phyloP scores from a whole-genome alignment of 2,329 filamentous ascomycete species.

The Microthyrium microscopicum region DNA sequence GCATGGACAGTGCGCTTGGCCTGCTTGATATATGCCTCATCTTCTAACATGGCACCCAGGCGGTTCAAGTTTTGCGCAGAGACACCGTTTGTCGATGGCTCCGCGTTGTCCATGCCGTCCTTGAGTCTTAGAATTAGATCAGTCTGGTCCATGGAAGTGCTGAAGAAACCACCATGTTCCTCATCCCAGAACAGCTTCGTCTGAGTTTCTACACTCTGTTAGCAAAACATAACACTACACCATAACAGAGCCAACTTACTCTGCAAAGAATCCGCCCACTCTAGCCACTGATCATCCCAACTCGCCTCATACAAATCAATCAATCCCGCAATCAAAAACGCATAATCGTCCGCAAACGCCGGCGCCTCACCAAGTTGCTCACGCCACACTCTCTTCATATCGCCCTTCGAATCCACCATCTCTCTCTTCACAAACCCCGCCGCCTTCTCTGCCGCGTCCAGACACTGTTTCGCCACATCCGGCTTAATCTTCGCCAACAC shows the following conservation, averaged over 20 bases:
- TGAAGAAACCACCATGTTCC: slow-evolving; percentile 49
- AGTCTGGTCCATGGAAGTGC: slow-evolving; percentile 43
- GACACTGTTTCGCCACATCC: slow-evolving; percentile 42
- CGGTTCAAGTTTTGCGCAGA: slow-evolving; percentile 79
- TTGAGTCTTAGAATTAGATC: slow-evolving; percentile 76
- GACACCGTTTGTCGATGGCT: slow-evolving; percentile 78
- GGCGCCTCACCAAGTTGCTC: slow-evolving; percentile 46
- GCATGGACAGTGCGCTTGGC: slow-evolving; percentile 63
- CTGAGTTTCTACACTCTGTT: slow-evolving; percentile 42
- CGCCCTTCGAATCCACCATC: slow-evolving; percentile 50
- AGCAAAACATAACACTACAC: neutral
- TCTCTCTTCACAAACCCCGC: slow-evolving; percentile 55
- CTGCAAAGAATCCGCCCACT: slow-evolving; percentile 72
- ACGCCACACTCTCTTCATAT: slow-evolving; percentile 59
- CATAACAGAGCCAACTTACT: slow-evolving; percentile 26
- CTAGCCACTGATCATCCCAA: slow-evolving; percentile 55
- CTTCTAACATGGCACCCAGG: slow-evolving; percentile 51
- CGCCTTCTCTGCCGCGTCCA: slow-evolving; percentile 48
- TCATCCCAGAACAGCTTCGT: slow-evolving; percentile 61
- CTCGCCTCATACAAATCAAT: slow-evolving; percentile 74
- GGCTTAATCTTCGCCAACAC: slow-evolving; percentile 46
- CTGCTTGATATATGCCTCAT: slow-evolving; percentile 43
- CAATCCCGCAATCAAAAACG: slow-evolving; percentile 68
- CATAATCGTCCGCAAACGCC: slow-evolving; percentile 89
- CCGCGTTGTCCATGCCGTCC: slow-evolving; percentile 84